These are phyloP conservation scores for Penicillium salamii DNA, from an alignment of 495 filamentous ascomycete species.

Conservation along the genomic window DNA sequence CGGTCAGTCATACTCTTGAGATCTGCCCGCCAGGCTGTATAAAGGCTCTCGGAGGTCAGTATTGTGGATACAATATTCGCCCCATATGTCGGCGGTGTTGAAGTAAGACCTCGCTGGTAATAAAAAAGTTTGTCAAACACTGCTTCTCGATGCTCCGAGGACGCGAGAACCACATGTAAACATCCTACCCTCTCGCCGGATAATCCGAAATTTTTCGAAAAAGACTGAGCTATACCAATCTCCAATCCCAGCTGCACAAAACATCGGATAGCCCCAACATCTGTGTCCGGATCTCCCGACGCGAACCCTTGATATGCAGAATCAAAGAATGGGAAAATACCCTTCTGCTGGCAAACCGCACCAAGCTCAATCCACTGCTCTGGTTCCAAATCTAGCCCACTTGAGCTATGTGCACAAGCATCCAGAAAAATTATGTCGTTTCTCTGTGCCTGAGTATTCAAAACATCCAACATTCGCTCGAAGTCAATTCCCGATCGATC, in stretches of 20 bases:
- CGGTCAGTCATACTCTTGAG: neutral
- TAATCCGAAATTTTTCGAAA: conserved; percentile 45
- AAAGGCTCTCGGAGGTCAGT: neutral
- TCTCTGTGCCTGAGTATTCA: neutral
- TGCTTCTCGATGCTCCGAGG: neutral
- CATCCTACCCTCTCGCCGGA: conserved; percentile 38
- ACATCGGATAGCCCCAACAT: conserved; percentile 40
- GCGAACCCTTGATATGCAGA: too few species aligned
- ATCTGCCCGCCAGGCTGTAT: neutral
- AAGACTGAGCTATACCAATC: conserved; percentile 34
- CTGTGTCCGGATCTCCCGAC: conserved; percentile 34
- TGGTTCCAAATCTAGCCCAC: conserved; percentile 31
- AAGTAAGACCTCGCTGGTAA: neutral
- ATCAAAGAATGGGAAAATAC: conserved; percentile 39
- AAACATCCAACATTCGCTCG: neutral
- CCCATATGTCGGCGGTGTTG: neutral
- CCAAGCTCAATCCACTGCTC: conserved; percentile 38
- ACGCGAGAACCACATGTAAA: conserved; percentile 6
- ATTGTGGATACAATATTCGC: neutral
- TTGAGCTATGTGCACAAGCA: conserved; percentile 46
- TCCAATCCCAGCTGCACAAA: conserved; percentile 24
- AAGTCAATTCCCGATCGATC: conserved; percentile 13
- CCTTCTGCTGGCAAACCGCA: conserved; percentile 17
- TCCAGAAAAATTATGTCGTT: conserved; percentile 38
- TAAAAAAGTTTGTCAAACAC: neutral